Evolutionary conservation across 2,329 filamentous ascomycete genomes (phyloP).

Genomic region (Apiospora malaysiana): DNA sequence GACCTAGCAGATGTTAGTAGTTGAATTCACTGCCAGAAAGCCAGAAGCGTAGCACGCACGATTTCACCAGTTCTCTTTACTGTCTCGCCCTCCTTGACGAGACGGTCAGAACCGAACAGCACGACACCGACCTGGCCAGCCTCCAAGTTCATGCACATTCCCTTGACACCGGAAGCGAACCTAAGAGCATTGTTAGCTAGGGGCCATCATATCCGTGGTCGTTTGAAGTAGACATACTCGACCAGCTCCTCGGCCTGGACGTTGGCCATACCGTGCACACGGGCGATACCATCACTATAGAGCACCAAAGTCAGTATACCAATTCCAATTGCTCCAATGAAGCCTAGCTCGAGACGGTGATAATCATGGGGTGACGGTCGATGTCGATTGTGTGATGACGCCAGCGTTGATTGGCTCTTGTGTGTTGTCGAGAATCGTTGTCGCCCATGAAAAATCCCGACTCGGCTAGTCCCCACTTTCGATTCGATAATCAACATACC

Average conservation of each 20-base stretch:
- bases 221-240: conserved; percentile 72
- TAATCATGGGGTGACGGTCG: conserved; percentile 22
- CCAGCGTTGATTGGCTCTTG: not conserved
- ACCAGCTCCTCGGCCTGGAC: conserved; percentile 99
- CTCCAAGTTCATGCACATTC: conserved; percentile 99
- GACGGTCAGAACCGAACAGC: conserved; percentile 99
- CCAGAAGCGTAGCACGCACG: conserved; percentile 62
- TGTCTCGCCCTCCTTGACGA: conserved; percentile 98
- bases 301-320: conserved; percentile 34
- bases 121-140: conserved; percentile 99
- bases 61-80: conserved; percentile 99
- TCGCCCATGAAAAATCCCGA: conserved; percentile 34
- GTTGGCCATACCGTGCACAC: conserved; percentile 99
- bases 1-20: conserved; percentile 63
- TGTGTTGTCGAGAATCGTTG: conserved; percentile 10
- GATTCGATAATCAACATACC: conserved; percentile 70
- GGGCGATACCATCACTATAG: conserved; percentile 98
- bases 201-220: conserved; percentile 30
- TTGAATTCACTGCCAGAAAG: not conserved
- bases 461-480: conserved; percentile 25
- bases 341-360: not conserved
- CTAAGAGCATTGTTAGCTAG: conserved; percentile 51
- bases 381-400: conserved; percentile 20
- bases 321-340: conserved; percentile 22
- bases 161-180: conserved; percentile 99